Conservation (phyloP, 2,329 filamentous ascomycete species). For the Chaetothyriales sp. region DNA sequence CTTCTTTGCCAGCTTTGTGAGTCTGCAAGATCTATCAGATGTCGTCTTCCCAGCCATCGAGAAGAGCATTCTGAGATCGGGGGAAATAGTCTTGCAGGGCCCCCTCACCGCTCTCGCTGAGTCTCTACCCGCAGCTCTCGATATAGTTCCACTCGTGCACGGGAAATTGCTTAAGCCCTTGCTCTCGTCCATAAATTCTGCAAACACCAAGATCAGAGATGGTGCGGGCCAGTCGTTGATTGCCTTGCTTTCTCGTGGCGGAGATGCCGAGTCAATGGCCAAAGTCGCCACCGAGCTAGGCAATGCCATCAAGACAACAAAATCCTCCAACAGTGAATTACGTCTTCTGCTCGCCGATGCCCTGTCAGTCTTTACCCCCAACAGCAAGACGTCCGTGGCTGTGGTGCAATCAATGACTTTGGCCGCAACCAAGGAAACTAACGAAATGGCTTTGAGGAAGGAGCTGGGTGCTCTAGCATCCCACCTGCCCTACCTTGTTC, state of each 20-base stretch:
- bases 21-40: constrained; percentile 58
- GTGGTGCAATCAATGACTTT: constrained; percentile 53
- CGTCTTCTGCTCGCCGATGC: constrained; percentile 71
- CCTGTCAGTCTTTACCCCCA: constrained; percentile 51
- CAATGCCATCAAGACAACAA: constrained; percentile 65
- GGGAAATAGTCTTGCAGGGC: constrained; percentile 74
- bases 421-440: constrained; percentile 70
- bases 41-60: constrained; percentile 71
- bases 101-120: constrained; percentile 60
- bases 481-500: constrained; percentile 50
- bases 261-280: constrained; percentile 44
- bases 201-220: constrained; percentile 61
- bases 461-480: constrained; percentile 60
- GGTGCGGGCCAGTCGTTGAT: constrained; percentile 65
- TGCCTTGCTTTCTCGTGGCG: constrained; percentile 51
- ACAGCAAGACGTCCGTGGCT: constrained; percentile 49
- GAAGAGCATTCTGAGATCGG: constrained; percentile 75
- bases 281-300: constrained; percentile 67
- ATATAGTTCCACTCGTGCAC: constrained; percentile 62
- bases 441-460: constrained; percentile 64
- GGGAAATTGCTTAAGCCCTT: constrained; percentile 70
- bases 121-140: constrained; percentile 55
- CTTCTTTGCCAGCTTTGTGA: constrained; percentile 68
- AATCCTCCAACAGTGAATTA: constrained; percentile 73
- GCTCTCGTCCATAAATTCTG: constrained; percentile 82